phyloP scores from a whole-genome alignment of 176 grass and related monocot species.

The Otatea glauca region DNA sequence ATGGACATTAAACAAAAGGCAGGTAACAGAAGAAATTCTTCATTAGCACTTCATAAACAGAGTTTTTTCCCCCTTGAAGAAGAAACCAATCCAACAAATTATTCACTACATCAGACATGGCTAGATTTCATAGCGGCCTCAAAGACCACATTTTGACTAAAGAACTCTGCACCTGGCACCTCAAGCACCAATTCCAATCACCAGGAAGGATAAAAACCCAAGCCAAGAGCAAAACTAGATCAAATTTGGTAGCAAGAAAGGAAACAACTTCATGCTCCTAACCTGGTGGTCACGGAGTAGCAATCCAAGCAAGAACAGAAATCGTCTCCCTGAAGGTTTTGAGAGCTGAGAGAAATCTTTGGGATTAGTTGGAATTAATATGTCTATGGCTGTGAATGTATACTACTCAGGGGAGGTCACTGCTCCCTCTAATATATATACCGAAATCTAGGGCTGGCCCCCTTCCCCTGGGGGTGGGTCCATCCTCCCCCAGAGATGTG shows the following conservation, averaged over 20 bases:
- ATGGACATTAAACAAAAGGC: background rate
- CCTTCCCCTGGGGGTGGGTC: background rate
- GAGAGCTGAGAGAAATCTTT: constrained; percentile 13
- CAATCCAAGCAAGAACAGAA: background rate
- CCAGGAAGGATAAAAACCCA: background rate
- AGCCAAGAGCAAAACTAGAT: background rate
- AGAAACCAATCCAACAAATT: background rate
- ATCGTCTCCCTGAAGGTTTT: constrained; percentile 2
- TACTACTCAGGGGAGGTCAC: constrained; percentile 37
- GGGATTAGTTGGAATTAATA: constrained; percentile 25
- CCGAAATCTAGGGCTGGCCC: constrained; percentile 30
- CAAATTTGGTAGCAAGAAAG: constrained; percentile 8
- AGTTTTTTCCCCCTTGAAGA: too few relatives aligned
- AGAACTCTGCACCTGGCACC: background rate
- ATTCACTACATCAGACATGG: background rate
- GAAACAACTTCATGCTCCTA: constrained; percentile 20
- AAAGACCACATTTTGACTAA: background rate
- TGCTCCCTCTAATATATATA: constrained; percentile 51
- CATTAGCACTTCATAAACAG: background rate
- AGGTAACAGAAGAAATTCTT: background rate
- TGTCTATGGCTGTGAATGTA: constrained; percentile 7
- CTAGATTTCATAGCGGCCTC: background rate
- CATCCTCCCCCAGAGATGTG: background rate
- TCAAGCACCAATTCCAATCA: background rate
- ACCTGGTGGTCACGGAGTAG: constrained; percentile 23